Evolutionary conservation across 441 rosid genomes (phyloP), one percentile per base, ranked within the genome.

Genomic region (Erodium moschatum): DNA sequence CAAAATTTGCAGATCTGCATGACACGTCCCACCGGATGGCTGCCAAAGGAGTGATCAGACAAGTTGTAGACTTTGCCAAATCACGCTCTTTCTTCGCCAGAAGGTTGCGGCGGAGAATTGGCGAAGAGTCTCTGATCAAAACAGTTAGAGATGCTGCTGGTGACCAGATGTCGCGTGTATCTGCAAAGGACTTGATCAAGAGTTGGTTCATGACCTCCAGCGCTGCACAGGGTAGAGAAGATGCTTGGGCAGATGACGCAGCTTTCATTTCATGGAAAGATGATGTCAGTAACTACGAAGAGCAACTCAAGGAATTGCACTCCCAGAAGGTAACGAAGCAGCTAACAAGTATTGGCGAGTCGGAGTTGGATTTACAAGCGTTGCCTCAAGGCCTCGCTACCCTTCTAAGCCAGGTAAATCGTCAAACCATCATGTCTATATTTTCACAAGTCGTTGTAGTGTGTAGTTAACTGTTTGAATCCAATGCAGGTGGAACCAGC

Each of bases 1-100:
- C 96, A 71, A 90, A 78, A 81, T 95, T 95, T 64, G 97, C 98
- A 0, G 99, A 92, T 76, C 95, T 95, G 70, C 99, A 95, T 50
- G 99, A 95, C 75, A 85, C 96, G 38, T 87, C 98, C 64, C 78
- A 85, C 15, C 87, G 99, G 78, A 95, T 95, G 99, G 99, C 90
- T 62, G 98, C 90, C 2, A 95, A 95, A 73, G 98, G 98, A 58
- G 97, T 92, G 64, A 92, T 95, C 62, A 90, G 77, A 86, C 83
- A 93, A 80, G 91, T 95, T 13, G 92, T 95, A 33, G 95, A 95
- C 70, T 95, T 95, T 96, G 81, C 70, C 19, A 63, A 73, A 64
- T 92, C 97, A 0, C 91, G 98, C 29, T 64, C 69, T 62, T 92
- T 82, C 83, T 95, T 95, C 84, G 83, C 74, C 72, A 84, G 80